Evolutionary conservation across 2,329 filamentous ascomycete species (phyloP).

Genomic region (Seiridium unicorne): DNA sequence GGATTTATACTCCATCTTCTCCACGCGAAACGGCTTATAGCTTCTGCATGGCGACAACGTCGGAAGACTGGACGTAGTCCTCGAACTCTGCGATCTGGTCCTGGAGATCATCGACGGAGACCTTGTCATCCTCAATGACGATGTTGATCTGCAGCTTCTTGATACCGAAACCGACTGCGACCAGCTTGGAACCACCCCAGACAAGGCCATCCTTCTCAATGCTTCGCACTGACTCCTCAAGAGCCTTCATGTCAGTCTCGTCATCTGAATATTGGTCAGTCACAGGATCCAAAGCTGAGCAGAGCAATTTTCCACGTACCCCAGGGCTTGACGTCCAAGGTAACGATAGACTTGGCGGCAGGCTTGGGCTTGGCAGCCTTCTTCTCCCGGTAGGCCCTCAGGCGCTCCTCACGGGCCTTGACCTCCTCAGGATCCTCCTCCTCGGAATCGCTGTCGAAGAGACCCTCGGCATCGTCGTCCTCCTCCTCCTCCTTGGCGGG

Average conservation of each 20-base stretch:
- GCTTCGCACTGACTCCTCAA: slow-evolving; percentile 76
- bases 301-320: slow-evolving; percentile 59
- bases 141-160: slow-evolving; percentile 99
- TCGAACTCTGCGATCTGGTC: slow-evolving; percentile 79
- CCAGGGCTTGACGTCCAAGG: slow-evolving; percentile 97
- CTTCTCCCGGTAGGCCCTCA: slow-evolving; percentile 95
- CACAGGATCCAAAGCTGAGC: not conserved
- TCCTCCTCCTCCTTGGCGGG: slow-evolving; percentile 60
- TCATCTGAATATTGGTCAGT: slow-evolving; percentile 58
- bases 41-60: slow-evolving; percentile 90
- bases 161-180: slow-evolving; percentile 94
- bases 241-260: slow-evolving; percentile 84
- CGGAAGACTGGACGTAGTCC: slow-evolving; percentile 94
- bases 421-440: slow-evolving; percentile 89
- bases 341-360: slow-evolving; percentile 93
- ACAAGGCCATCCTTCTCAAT: slow-evolving; percentile 93
- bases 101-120: slow-evolving; percentile 84
- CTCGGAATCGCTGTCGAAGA: slow-evolving; percentile 92
- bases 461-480: slow-evolving; percentile 85
- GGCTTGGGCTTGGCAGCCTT: slow-evolving; percentile 92
- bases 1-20: slow-evolving; percentile 14
- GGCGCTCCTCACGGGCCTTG: slow-evolving; percentile 80
- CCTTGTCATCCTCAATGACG: slow-evolving; percentile 95
- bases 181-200: slow-evolving; percentile 90
- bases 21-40: slow-evolving; percentile 56